Percentiles rank a stretch among this genome's conserved stretches.
phyloP scores from a whole-genome alignment of 1,284 basidiomycete genomes.

The Testicularia cyperi region DNA sequence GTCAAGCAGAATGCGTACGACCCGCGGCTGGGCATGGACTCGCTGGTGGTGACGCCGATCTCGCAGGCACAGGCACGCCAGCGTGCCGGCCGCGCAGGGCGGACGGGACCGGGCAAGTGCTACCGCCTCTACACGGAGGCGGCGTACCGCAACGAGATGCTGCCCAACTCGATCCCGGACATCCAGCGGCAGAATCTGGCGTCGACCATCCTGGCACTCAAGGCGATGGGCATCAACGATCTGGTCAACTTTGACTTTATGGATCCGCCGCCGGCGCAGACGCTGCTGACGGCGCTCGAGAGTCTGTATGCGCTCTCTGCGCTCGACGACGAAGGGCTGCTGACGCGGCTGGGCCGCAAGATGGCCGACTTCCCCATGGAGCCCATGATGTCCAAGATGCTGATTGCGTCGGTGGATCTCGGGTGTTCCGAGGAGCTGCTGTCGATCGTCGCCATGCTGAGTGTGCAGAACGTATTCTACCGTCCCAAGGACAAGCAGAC shows the following conservation, averaged over 20 bases:
- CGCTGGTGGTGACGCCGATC: constrained; percentile 95
- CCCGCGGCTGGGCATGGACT: constrained; percentile 96
- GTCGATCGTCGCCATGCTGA: constrained; percentile 95
- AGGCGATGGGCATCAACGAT: constrained; percentile 99
- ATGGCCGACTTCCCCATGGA: constrained; percentile 99
- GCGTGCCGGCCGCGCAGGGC: constrained; percentile 89
- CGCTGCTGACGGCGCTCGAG: constrained; percentile 91
- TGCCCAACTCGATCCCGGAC: constrained; percentile 95
- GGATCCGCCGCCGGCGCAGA: constrained; percentile 96
- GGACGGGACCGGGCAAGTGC: constrained; percentile 97
- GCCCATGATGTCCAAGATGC: constrained; percentile 92
- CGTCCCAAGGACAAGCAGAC: constrained; percentile 98
- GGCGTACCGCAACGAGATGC: constrained; percentile 97
- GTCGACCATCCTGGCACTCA: constrained; percentile 88
- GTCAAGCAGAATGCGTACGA: constrained; percentile 99
- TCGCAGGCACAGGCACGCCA: constrained; percentile 97
- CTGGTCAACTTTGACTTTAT: constrained; percentile 98
- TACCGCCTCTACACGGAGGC: constrained; percentile 97
- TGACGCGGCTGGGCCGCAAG: constrained; percentile 91
- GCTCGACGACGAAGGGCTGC: constrained; percentile 89
- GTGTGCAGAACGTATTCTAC: constrained; percentile 94
- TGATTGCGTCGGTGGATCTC: constrained; percentile 92
- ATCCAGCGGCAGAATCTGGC: constrained; percentile 94
- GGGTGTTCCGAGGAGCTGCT: constrained; percentile 97
- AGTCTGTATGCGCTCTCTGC: constrained; percentile 91